Percentiles rank a stretch among this genome's conserved stretches.
phyloP scores from a whole-genome alignment of 805 yeast genomes.

The Komagataella pastoris region DNA sequence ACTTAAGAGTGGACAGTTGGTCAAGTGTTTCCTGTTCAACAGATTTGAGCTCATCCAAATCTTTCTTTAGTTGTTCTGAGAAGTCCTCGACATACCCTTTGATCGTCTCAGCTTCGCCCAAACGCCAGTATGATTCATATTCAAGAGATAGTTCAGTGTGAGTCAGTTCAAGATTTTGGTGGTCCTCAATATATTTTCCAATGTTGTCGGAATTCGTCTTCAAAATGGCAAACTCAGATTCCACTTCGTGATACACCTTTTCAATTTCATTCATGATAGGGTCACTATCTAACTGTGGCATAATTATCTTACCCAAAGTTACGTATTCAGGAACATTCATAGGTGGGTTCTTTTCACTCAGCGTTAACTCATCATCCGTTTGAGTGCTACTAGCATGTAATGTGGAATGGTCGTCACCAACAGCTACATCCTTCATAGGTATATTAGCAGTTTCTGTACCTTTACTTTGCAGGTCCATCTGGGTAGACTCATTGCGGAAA shows the following conservation, averaged over 20 bases:
- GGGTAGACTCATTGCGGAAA: neutral
- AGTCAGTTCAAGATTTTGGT: conserved; percentile 4
- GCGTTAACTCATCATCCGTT: conserved; percentile 11
- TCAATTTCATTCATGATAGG: conserved; percentile 12
- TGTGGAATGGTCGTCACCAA: neutral
- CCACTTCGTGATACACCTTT: conserved; percentile 14
- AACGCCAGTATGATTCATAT: conserved; percentile 16
- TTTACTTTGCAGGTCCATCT: conserved; percentile 3
- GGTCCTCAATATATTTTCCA: conserved; percentile 12
- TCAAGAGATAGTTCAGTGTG: conserved; percentile 13
- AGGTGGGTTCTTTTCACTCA: conserved; percentile 11
- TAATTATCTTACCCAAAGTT: conserved; percentile 5
- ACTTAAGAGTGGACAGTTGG: neutral
- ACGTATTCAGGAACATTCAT: conserved; percentile 10
- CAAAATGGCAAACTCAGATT: conserved; percentile 15
- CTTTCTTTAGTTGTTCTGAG: neutral
- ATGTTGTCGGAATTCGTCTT: conserved; percentile 9
- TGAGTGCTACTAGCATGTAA: neutral
- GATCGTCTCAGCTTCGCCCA: conserved; percentile 13
- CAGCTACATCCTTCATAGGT: neutral
- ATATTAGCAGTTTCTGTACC: conserved; percentile 3
- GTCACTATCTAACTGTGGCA: conserved; percentile 5
- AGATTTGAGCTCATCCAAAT: neutral
- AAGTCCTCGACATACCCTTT: neutral
- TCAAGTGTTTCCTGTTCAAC: neutral